Evolutionary conservation across 2,329 filamentous ascomycete genomes (phyloP).

Genomic region (Torrubiella hemipterigena): DNA sequence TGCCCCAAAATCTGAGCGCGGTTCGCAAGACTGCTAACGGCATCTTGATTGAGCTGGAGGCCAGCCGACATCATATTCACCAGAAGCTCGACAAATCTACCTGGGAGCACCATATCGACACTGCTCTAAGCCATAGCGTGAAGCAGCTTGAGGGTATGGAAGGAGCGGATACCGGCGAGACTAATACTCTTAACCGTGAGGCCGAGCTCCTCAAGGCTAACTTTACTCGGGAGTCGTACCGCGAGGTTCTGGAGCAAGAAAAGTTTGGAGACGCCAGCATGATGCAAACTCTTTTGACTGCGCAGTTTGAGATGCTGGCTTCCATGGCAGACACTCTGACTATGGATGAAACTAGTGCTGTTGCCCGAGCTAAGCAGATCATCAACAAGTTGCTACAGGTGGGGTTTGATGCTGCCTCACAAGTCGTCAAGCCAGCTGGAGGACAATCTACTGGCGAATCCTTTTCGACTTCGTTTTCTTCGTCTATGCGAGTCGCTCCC

Average conservation of each 20-base stretch:
- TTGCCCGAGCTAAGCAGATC: conserved; percentile 65
- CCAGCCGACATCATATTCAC: conserved; percentile 81
- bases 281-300: conserved; percentile 72
- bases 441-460: conserved; percentile 43
- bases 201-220: conserved; percentile 75
- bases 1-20: conserved; percentile 56
- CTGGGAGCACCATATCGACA: conserved; percentile 82
- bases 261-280: conserved; percentile 65
- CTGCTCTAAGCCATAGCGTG: conserved; percentile 75
- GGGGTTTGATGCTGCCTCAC: conserved; percentile 62
- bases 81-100: conserved; percentile 67
- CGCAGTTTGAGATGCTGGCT: conserved; percentile 83
- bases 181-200: conserved; percentile 64
- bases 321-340: conserved; percentile 70
- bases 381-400: conserved; percentile 68
- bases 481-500: conserved; percentile 61
- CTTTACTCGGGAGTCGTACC: conserved; percentile 68
- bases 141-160: conserved; percentile 57
- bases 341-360: conserved; percentile 74
- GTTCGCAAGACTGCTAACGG: conserved; percentile 85
- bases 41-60: conserved; percentile 78
- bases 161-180: conserved; percentile 43
- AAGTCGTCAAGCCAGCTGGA: conserved; percentile 85
- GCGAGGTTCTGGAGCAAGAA: conserved; percentile 72
- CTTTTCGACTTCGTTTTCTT: conserved; percentile 57